Conservation (phyloP, 441 rosid genomes). For the Adansonia grandidieri region DNA sequence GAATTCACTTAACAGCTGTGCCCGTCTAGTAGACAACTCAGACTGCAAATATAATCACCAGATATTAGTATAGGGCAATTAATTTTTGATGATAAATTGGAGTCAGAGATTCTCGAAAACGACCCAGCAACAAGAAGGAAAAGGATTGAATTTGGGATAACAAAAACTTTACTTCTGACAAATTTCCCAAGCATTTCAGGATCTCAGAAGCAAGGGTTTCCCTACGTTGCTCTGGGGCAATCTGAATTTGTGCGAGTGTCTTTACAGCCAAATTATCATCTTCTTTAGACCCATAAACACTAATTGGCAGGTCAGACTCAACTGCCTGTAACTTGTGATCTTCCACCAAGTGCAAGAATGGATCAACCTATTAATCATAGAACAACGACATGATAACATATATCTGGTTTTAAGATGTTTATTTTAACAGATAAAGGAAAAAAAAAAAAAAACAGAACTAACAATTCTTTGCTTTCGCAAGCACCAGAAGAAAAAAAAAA, state of each 20-base stretch:
- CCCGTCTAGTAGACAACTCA: conserved; percentile 51
- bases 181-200: conserved; percentile 62
- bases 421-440: not conserved
- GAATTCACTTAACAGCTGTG: conserved; percentile 70
- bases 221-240: conserved; percentile 57
- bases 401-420: not conserved
- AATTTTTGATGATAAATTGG: conserved; percentile 1
- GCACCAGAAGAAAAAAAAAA: conserved; percentile 11
- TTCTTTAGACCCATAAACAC: conserved; percentile 72
- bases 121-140: not conserved
- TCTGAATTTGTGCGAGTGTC: conserved; percentile 61
- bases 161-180: conserved; percentile 58
- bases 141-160: conserved; percentile 24
- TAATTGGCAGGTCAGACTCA: conserved; percentile 38
- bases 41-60: conserved; percentile 50
- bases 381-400: conserved; percentile 24
- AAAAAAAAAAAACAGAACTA: not conserved
- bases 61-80: conserved; percentile 11
- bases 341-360: conserved; percentile 76
- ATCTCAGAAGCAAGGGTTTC: conserved; percentile 73
- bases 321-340: conserved; percentile 75
- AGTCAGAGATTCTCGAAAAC: conserved; percentile 6
- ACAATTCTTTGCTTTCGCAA: not conserved
- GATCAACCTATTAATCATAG: conserved; percentile 68
- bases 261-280: conserved; percentile 70